These are phyloP conservation scores for Striga hermonthica DNA, from an alignment of 305 asterid species.

Conservation along the genomic window DNA sequence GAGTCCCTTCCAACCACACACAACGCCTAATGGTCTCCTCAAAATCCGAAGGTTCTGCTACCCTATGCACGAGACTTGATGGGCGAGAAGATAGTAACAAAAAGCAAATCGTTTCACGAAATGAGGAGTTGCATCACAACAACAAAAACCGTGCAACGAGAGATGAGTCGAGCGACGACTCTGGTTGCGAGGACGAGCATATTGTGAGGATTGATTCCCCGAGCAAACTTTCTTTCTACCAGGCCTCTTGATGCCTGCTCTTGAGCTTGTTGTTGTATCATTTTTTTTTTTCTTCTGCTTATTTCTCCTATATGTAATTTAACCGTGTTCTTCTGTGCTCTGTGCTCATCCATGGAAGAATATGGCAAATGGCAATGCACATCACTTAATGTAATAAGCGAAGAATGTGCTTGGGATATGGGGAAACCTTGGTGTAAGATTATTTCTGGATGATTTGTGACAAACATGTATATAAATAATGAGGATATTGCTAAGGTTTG, in stretches of 20 bases:
- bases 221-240: constrained; percentile 62
- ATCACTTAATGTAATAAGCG: too few relatives aligned
- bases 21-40: constrained; percentile 44
- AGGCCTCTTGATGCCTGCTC: constrained; percentile 35
- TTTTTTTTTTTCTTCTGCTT: too few relatives aligned
- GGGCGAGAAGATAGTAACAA: constrained; percentile 31
- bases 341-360: too few relatives aligned
- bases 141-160: constrained; percentile 33
- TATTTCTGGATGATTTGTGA: too few relatives aligned
- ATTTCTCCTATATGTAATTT: too few relatives aligned
- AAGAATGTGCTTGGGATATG: too few relatives aligned
- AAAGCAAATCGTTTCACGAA: constrained; percentile 22
- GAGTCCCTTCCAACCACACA: constrained; percentile 38
- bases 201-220: constrained; percentile 82
- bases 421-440: too few relatives aligned
- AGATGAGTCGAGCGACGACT: constrained; percentile 73
- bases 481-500: too few relatives aligned
- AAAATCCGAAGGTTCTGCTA: constrained; percentile 76
- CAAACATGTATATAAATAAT: too few relatives aligned
- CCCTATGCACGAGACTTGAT: constrained; percentile 40
- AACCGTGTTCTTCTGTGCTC: too few relatives aligned
- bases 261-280: neutral
- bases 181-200: constrained; percentile 80
- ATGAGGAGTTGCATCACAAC: constrained; percentile 23
- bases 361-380: too few relatives aligned